Evolutionary conservation across 2,329 filamentous ascomycete species (phyloP).

Genomic region (Biscogniauxia mediterranea): DNA sequence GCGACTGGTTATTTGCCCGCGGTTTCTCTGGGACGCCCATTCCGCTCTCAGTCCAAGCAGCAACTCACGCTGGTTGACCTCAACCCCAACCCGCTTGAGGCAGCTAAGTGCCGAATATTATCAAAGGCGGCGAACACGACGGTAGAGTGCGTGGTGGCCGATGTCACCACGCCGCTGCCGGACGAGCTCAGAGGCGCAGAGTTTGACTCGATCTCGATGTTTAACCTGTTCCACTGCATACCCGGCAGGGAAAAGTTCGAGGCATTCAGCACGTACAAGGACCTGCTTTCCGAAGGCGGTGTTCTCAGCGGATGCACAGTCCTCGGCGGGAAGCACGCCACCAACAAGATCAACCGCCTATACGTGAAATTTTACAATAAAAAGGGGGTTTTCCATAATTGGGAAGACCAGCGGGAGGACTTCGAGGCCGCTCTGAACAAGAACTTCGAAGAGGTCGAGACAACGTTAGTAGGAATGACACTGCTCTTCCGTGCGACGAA

Average conservation of each 20-base stretch:
- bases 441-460: constrained; percentile 40
- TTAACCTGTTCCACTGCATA: constrained; percentile 42
- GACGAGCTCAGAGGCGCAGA: constrained; percentile 20
- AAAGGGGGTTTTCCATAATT: constrained; percentile 39
- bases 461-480: constrained; percentile 36
- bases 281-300: constrained; percentile 32
- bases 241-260: constrained; percentile 31
- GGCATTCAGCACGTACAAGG: constrained; percentile 32
- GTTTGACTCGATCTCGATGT: constrained; percentile 43
- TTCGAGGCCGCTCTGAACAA: constrained; percentile 34
- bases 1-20: constrained; percentile 18
- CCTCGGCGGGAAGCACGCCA: constrained; percentile 29
- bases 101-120: constrained; percentile 26
- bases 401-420: constrained; percentile 34
- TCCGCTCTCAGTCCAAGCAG: constrained; percentile 17
- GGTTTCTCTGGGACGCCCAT: constrained; percentile 14
- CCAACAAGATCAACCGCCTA: constrained; percentile 21
- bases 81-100: constrained; percentile 32
- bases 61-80: constrained; percentile 37
- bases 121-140: constrained; percentile 14
- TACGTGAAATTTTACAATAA: constrained; percentile 36
- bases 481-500: constrained; percentile 37
- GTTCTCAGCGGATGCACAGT: constrained; percentile 38
- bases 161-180: constrained; percentile 35
- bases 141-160: constrained; percentile 32